A percentile compares a stretch with the other conserved stretches of the same genome.
Conservation (phyloP, 768 basidiomycete species). For the Mycena venus region DNA sequence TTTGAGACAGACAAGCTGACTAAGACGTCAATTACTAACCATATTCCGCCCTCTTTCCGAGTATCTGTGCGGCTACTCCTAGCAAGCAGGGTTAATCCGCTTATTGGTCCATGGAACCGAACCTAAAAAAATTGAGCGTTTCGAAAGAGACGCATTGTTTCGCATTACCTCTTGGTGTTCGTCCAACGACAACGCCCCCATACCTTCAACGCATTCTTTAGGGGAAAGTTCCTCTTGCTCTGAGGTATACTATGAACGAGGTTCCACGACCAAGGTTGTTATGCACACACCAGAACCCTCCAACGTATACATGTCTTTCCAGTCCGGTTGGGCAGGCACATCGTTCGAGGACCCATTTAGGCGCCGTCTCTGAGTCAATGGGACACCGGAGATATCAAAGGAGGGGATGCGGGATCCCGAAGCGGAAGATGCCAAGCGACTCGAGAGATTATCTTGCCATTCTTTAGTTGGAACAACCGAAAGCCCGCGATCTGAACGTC, state of each 20-base stretch:
- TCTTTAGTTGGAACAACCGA: slow-evolving; percentile 77
- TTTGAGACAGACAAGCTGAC: slow-evolving; percentile 9
- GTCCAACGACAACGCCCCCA: slow-evolving; percentile 81
- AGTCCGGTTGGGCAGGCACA: slow-evolving; percentile 55
- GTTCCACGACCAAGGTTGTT: not conserved
- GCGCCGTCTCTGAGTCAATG: slow-evolving; percentile 61
- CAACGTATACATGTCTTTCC: slow-evolving; percentile 73
- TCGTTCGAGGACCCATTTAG: slow-evolving; percentile 50
- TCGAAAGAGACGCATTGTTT: slow-evolving; percentile 4
- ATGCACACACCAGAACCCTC: slow-evolving; percentile 55
- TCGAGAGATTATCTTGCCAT: slow-evolving; percentile 83
- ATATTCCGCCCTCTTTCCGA: slow-evolving; percentile 77
- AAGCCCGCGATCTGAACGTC: slow-evolving; percentile 64
- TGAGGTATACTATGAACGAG: not conserved
- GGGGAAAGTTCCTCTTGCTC: slow-evolving; percentile 56
- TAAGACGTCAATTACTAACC: slow-evolving; percentile 53
- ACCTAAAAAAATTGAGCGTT: slow-evolving; percentile 61
- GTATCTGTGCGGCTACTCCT: slow-evolving; percentile 75
- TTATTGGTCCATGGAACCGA: slow-evolving; percentile 85
- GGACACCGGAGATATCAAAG: slow-evolving; percentile 47
- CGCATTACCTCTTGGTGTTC: slow-evolving; percentile 76
- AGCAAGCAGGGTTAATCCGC: slow-evolving; percentile 83
- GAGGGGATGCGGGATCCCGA: slow-evolving; percentile 40
- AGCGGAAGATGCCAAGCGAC: slow-evolving; percentile 57
- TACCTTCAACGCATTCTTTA: slow-evolving; percentile 64